Evolutionary conservation across 768 basidiomycete genomes (phyloP).

Genomic region (Mycena capillaripes): DNA sequence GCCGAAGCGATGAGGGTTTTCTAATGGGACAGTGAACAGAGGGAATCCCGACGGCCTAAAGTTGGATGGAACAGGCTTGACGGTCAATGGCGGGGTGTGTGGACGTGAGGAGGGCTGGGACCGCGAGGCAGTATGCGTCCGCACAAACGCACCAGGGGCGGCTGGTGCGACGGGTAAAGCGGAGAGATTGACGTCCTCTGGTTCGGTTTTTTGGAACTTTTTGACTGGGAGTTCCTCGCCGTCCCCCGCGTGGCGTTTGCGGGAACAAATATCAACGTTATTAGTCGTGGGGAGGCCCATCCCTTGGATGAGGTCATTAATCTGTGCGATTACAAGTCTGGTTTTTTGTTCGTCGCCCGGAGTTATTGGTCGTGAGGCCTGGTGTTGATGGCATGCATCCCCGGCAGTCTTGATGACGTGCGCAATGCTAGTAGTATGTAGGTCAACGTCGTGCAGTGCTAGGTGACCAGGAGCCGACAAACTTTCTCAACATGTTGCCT

Average conservation of each 20-base stretch:
- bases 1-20: slow-evolving; percentile 23
- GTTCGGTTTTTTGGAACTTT: slow-evolving; percentile 34
- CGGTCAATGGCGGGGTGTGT: slow-evolving; percentile 29
- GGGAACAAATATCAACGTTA: slow-evolving; percentile 23
- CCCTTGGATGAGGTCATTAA: slow-evolving; percentile 32
- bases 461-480: slow-evolving; percentile 40
- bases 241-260: slow-evolving; percentile 37
- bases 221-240: slow-evolving; percentile 35
- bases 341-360: slow-evolving; percentile 38
- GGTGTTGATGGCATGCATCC: slow-evolving; percentile 54
- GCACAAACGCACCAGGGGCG: slow-evolving; percentile 17
- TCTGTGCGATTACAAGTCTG: slow-evolving; percentile 33
- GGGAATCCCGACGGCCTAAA: slow-evolving; percentile 27
- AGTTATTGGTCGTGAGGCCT: slow-evolving; percentile 36
- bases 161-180: slow-evolving; percentile 12
- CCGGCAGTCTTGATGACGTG: slow-evolving; percentile 72
- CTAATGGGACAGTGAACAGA: slow-evolving; percentile 9
- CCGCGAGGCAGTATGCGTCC: slow-evolving; percentile 26
- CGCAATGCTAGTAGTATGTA: slow-evolving; percentile 62
- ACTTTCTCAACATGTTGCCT: slow-evolving; percentile 69
- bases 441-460: slow-evolving; percentile 31
- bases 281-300: slow-evolving; percentile 35
- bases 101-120: slow-evolving; percentile 37
- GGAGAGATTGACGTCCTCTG: slow-evolving; percentile 36
- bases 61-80: slow-evolving; percentile 32